Base-by-base conservation (phyloP, 2,329 filamentous ascomycete genomes). In the Leptosphaerulina australis region DNA sequence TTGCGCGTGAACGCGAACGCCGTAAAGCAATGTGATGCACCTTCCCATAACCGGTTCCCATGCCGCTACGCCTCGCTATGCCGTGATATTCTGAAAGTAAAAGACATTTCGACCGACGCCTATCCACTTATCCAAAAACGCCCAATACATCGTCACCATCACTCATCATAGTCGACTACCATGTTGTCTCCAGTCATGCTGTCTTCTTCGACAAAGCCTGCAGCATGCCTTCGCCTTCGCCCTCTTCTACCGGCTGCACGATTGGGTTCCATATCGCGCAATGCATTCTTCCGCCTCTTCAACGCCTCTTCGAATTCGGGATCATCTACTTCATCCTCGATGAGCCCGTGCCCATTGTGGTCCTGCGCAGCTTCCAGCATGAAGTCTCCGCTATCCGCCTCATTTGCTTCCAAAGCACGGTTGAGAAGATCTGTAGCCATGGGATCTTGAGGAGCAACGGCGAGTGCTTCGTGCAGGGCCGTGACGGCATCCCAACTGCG, bases 391-490 rank as follows among this genome's bases (percentile, higher is more conserved):
- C 49, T 55, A 6, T 69, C 67, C 0, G 47, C 44, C 46, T 72
- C 68, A 46, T 79, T 80, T 24, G 75, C 75, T 3, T 77, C 77
- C 6, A 77, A 73, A 3, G 89, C 88, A 67, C 87, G 87, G 63
- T 84, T 86, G 24, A 94, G 76, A 39, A 94, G 74, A 68, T 94
- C 90, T 0, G 88, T 91, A 2, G 90, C 88, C 58, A 92, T 87
- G 4, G 88, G 85, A 65, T 94, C 90, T 72, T 94, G 90, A 0
- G 90, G 88, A 25, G 83, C 82, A 17, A 93, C 85, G 0, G 89
- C 88, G 12, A 94, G 79, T 1, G 90, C 90, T 75, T 97, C 90
- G 62, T 97, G 94, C 20, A 97, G 77, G 2, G 90, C 85, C 8
- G 87, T 81, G 3, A 94, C 86, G 0, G 93, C 93, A 35, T 95